Base-by-base conservation (phyloP, 2,329 filamentous ascomycete species). In the Alternaria triticina region DNA sequence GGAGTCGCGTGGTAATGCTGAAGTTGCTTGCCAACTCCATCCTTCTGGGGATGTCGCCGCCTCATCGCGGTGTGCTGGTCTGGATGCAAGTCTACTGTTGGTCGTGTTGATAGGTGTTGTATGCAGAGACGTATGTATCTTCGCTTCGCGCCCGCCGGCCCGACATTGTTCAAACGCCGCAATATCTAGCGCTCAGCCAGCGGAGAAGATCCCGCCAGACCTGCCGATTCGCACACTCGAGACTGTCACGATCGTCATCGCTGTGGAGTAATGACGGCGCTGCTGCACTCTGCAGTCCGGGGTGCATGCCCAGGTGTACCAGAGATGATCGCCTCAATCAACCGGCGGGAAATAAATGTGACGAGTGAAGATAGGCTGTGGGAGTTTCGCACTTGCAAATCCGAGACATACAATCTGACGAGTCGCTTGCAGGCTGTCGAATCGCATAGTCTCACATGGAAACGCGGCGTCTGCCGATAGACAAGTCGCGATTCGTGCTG, bases 241-340 rank as follows among this genome's bases (percentile, higher is more conserved):
- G 33, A 30, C 33, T 43, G 23, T 50, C 57, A 58, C 36, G 63
- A 69, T 70, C 61, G 59, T 60, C 67, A 64, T 71, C 67, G 52
- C 58, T 65, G 62, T 62, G 62, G 62, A 65, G 71, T 70, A 67
- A 68, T 51, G 51, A 52, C 54, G 43, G 40, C 46, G 54, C 59
- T 52, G 54, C 65, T 66, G 64, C 61, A 62, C 63, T 72, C 63
- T 40, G 36, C 63, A 70, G 63, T 74, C 71, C 61, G 71, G 71
- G 70, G 71, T 74, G 69, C 71, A 71, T 70, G 63, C 54, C 54
- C 59, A 59, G 59, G 28, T 28, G 61, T 47, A 59, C 33, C 44
- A 54, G 36, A 59, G 44, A 55, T 59, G 50, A 59, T 47, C 62
- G 57, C 17, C 17, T 47, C 49, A 60, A 51, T 54, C 52, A 43